These are phyloP conservation scores for Stagonosporopsis tanaceti DNA, from an alignment of 2,329 filamentous ascomycete genomes.

Conservation along the genomic window DNA sequence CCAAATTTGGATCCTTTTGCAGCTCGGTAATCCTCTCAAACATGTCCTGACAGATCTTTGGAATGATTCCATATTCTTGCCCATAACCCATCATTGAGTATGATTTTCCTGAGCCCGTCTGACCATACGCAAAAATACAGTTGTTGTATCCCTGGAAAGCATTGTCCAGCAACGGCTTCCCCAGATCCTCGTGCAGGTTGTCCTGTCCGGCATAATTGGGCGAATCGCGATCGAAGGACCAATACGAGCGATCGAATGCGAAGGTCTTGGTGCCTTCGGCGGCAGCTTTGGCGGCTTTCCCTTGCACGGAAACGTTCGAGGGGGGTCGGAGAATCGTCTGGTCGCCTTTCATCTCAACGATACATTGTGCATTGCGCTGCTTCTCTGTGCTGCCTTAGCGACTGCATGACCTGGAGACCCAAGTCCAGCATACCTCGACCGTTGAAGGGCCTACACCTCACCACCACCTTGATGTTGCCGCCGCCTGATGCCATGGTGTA, in stretches of 20 bases:
- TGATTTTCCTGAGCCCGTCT: conserved; percentile 97
- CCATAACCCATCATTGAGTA: conserved; percentile 99
- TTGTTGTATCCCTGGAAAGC: conserved; percentile 99
- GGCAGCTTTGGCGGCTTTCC: conserved; percentile 71
- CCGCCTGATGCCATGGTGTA: conserved; percentile 73
- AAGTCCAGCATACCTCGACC: conserved; percentile 73
- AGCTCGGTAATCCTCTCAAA: conserved; percentile 82
- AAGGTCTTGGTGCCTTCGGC: conserved; percentile 80
- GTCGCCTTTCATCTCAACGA: conserved; percentile 92
- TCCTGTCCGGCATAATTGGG: conserved; percentile 88
- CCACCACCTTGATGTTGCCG: conserved; percentile 99
- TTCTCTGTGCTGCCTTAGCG: conserved; percentile 69
- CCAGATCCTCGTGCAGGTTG: conserved; percentile 86
- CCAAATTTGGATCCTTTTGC: conserved; percentile 80
- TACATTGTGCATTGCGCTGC: conserved; percentile 92
- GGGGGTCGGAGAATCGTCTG: conserved; percentile 88
- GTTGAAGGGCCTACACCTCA: conserved; percentile 95
- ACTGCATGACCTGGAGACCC: background rate
- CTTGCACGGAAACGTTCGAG: conserved; percentile 62
- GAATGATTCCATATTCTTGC: conserved; percentile 93
- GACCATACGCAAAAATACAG: conserved; percentile 98
- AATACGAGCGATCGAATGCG: conserved; percentile 96
- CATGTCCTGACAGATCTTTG: conserved; percentile 97
- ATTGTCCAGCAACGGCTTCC: conserved; percentile 91
- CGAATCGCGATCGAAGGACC: conserved; percentile 90